These are phyloP conservation scores for Pseudoscleropodium purum DNA, from an alignment of 225 moss, liverwort and hornwort genomes.

Conservation along the genomic window DNA sequence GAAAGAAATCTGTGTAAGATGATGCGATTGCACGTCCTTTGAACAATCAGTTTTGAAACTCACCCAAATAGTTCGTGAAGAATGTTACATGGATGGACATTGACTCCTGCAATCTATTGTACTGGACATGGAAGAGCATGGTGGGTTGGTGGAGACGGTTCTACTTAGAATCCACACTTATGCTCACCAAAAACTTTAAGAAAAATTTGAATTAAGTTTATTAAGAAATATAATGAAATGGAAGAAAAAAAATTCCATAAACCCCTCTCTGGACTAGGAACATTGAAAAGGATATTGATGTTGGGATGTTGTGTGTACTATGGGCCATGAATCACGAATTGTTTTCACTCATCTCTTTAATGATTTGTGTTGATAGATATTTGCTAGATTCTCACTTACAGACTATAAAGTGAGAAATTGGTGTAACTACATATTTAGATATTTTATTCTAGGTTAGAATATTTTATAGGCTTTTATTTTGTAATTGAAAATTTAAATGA, in stretches of 20 bases:
- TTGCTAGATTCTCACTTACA: no score
- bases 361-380: no score
- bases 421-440: no score
- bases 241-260: rapidly evolving
- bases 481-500: no score
- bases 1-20: neutral
- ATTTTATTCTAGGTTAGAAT: no score
- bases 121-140: no score
- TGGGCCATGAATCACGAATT: no score
- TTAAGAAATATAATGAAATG: neutral
- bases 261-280: neutral
- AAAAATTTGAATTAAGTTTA: neutral
- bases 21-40: neutral
- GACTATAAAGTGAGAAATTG: no score
- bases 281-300: neutral
- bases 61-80: no score
- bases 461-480: no score
- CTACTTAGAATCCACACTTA: neutral
- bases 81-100: neutral
- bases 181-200: neutral
- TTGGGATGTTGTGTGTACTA: neutral
- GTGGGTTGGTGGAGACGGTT: neutral
- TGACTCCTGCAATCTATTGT: neutral
- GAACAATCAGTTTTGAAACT: neutral
- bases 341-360: no score